Base-by-base conservation (phyloP, 768 basidiomycete species). In the Boletus barrowsii region DNA sequence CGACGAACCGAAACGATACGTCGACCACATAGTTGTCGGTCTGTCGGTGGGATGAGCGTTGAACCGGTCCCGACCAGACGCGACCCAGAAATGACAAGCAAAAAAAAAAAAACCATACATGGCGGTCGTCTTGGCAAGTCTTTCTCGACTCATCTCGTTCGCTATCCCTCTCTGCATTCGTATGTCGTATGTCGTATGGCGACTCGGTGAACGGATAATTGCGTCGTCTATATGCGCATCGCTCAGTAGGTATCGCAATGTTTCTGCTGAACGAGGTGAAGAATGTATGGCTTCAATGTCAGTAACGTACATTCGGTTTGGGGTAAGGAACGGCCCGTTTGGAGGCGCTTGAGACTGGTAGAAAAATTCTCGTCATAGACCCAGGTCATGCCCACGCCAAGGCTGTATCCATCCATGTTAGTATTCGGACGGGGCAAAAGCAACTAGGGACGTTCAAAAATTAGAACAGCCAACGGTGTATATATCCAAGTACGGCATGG, bases 301-400 rank as follows among this genome's bases (percentile, higher is more conserved):
- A 5, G 42, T 37, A 13, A 55, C 46, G 29, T 57, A 48, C 17
- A 71, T 35, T 15, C 52, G 54, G 5, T 69, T 46, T 2, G 55
- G 40, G 3, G 33, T 26, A 2, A 53, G 55, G 5, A 60, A n/a
- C 24, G 42, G 53, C 10, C 24, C 24, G 17, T 26, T 40, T 5
- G 39, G 18, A 4, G 44, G n/a, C 1, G 30, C 26, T n/a, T 54
- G 26, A 42, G 66, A 30, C 53, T 50, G 0, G 40, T 35, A 0
- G 54, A 15, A 11, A 66, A 60, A 1, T 60, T 64, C 42, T 70
- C 69, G 48, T 66, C 66, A 53, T 15, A 64, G 3, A 37, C 68
- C 68, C 0, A 48, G 48, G 0, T 70, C 70, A 0, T 33, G 41
- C 17, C 22, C 52, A 3, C 42, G 10, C 59, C 47, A 10, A 70